Conservation (phyloP, 306 rosid species). For the Trifolium pratense region DNA sequence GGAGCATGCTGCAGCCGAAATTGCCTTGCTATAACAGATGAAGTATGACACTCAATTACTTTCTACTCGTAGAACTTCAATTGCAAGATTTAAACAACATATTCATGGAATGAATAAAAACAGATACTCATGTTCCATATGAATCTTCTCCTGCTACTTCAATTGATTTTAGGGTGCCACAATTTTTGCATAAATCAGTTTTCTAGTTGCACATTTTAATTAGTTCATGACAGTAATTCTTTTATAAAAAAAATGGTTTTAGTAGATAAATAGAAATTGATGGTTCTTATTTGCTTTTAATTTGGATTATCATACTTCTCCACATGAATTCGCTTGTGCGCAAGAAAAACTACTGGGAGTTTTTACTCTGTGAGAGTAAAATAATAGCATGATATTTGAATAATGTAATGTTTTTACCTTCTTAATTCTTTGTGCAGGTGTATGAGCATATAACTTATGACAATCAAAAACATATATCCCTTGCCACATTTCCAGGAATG, state of each 20-base stretch:
- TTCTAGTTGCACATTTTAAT: background rate
- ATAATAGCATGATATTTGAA: slow-evolving; percentile 2
- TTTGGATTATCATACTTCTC: slow-evolving; percentile 14
- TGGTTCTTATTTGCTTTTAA: slow-evolving; percentile 24
- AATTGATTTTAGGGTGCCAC: slow-evolving; percentile 11
- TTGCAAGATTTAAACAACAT: slow-evolving; percentile 12
- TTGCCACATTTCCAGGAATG: slow-evolving; percentile 84
- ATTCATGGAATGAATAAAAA: slow-evolving; percentile 27
- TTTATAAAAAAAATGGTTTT: background rate
- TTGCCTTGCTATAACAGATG: slow-evolving; percentile 86
- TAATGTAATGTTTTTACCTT: slow-evolving; percentile 6
- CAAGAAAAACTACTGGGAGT: background rate
- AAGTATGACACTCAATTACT: slow-evolving; percentile 57
- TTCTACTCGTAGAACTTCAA: slow-evolving; percentile 33
- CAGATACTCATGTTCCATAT: slow-evolving; percentile 14
- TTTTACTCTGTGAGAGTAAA: slow-evolving; percentile 8
- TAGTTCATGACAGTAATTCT: background rate
- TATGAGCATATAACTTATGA: slow-evolving; percentile 74
- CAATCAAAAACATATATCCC: slow-evolving; percentile 67
- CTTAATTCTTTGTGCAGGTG: slow-evolving; percentile 55
- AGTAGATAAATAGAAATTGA: background rate
- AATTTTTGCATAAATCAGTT: background rate
- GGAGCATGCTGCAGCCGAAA: slow-evolving; percentile 61
- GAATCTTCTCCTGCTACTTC: slow-evolving; percentile 18
- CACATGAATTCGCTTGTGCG: slow-evolving; percentile 14